Conservation (phyloP, 768 basidiomycete genomes). For the Neoboletus subvelutipes region DNA sequence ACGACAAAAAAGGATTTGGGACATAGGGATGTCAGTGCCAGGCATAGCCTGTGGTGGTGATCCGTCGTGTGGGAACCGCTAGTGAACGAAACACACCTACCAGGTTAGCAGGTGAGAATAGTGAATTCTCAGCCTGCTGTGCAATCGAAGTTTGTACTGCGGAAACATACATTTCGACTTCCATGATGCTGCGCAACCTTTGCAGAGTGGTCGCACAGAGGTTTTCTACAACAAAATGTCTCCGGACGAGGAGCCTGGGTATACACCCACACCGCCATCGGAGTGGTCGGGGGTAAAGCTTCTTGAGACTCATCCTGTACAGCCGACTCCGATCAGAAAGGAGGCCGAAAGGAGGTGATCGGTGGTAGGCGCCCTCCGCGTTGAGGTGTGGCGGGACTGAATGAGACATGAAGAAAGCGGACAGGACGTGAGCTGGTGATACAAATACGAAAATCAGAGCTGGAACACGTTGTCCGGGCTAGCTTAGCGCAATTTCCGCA, state of each 20-base stretch:
- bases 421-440: background rate
- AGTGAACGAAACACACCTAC: background rate
- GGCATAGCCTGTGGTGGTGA: background rate
- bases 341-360: constrained; percentile 19
- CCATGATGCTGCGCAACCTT: background rate
- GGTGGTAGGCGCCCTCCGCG: constrained; percentile 22
- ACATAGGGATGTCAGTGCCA: background rate
- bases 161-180: background rate
- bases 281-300: background rate
- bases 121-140: background rate
- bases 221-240: background rate
- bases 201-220: background rate
- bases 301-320: constrained; percentile 1
- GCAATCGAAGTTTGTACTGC: constrained; percentile 4
- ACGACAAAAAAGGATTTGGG: background rate
- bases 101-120: background rate
- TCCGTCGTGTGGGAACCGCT: background rate
- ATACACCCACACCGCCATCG: constrained; percentile 6
- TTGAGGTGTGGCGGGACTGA: constrained; percentile 7
- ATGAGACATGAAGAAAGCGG: constrained; percentile 1
- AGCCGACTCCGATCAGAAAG: constrained; percentile 26
- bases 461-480: background rate
- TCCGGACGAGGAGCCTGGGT: background rate
- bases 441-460: background rate
- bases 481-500: constrained; percentile 18